Evolutionary conservation across 139 green algal species (phyloP), one percentile per base, ranked within the genome.

Genomic region (Chlorella sorokiniana): DNA sequence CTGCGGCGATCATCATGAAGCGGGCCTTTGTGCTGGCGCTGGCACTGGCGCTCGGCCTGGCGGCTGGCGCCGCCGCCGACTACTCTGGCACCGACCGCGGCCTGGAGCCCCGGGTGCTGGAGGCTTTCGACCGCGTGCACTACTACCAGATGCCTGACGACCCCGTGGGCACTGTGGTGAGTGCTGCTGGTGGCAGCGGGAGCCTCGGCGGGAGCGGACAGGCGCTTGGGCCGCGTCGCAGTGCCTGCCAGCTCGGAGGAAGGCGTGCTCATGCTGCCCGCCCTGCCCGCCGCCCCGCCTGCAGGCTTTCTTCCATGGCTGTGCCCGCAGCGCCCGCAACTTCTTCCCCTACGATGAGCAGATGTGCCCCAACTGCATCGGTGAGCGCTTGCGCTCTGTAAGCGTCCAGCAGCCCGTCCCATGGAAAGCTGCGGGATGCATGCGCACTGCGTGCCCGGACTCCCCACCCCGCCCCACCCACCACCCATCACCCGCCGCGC

Each of bases 241-340:
- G n/a, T 61, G 9, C 27, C 22, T 10, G 6, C 52, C 22, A 61
- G 52, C 22, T 61, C 2, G 52, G 3, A 27, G 52, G 52, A 23
- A 27, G 52, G 5, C 52, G 9, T 61, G 52, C 52, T 25, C 5
- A 23, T 23, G 52, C 52, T 16, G 14, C 48, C 48, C 48, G 16
- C 16, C 48, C 48, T 56, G 48, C 16, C 48, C 48, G n/a, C n/a
- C n/a, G n/a, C n/a, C 48, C 16, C 14, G 61, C 61, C 64, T 23
- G 69, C 42, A 76, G 69, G 71, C 52, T 35, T 69, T 79, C 37
- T 79, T 79, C 73, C 73, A 79, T 29, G 73, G 73, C 54, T 79
- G 73, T 38, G 54, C 73, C 51, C 51, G 73, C 27, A 51, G 37
- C 9, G 73, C 73, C 25, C 52, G 73, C 52, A 68, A 68, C 37